A percentile compares a stretch with the other conserved stretches of the same genome.
These are phyloP conservation scores for Paratinospora sagittata DNA, from an alignment of 164 flowering plant genomes.

Conservation along the genomic window DNA sequence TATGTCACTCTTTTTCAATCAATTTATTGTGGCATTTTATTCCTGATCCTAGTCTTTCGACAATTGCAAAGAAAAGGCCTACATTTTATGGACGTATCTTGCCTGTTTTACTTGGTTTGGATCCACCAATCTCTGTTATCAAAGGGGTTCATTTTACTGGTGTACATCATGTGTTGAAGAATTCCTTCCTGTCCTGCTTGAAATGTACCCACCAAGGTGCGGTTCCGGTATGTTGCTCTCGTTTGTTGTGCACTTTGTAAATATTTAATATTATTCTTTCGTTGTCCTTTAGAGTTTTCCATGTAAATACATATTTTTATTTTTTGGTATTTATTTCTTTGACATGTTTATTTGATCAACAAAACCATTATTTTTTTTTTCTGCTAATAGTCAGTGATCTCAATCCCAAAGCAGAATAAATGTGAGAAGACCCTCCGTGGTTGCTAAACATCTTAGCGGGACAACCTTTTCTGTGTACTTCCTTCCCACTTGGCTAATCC, in stretches of 20 bases:
- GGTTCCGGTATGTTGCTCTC: conserved; percentile 57
- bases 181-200: conserved; percentile 71
- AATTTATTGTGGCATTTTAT: conserved; percentile 6
- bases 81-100: conserved; percentile 90
- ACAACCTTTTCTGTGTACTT: not conserved
- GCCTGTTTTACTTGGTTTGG: conserved; percentile 86
- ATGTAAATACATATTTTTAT: not conserved
- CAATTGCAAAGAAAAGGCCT: conserved; percentile 84
- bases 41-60: conserved; percentile 56
- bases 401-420: not conserved
- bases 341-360: not conserved
- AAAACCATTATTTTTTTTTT: not conserved
- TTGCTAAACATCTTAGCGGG: not conserved
- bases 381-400: not conserved
- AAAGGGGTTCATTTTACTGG: conserved; percentile 58
- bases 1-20: not conserved
- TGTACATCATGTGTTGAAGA: conserved; percentile 60
- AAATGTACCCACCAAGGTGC: conserved; percentile 85
- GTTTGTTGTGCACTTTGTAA: not conserved
- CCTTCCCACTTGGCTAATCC: not conserved
- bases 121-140: conserved; percentile 51
- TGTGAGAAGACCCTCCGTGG: not conserved
- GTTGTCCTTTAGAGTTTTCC: not conserved
- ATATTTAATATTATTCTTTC: not conserved
- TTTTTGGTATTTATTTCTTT: not conserved